A percentile compares a stretch with the other conserved stretches of the same genome.
Conservation (phyloP, 179 eudicot species). For the Beta macrorhiza region DNA sequence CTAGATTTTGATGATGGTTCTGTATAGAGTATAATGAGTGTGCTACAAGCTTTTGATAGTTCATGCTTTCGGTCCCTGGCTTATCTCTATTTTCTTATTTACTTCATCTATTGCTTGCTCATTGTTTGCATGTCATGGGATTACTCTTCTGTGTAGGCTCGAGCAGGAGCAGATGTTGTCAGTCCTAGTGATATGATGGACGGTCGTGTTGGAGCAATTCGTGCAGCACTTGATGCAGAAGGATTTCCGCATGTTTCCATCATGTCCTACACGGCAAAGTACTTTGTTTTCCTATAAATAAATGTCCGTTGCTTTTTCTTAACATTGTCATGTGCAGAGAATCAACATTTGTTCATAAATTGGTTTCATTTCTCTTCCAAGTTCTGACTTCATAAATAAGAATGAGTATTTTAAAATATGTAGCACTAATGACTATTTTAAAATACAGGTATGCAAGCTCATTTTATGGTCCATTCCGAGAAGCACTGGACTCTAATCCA, state of each 20-base stretch:
- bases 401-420: not conserved
- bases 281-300: slow-evolving; percentile 16
- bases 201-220: slow-evolving; percentile 96
- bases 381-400: not conserved
- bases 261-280: slow-evolving; percentile 90
- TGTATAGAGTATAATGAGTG: not conserved
- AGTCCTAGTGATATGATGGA: slow-evolving; percentile 99
- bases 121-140: not conserved
- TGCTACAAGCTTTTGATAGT: not conserved
- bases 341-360: not conserved
- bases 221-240: slow-evolving; percentile 85
- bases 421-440: not conserved
- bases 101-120: not conserved
- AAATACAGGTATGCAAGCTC: slow-evolving; percentile 85
- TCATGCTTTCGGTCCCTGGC: not conserved
- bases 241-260: slow-evolving; percentile 72
- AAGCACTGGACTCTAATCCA: slow-evolving; percentile 97
- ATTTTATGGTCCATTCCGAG: slow-evolving; percentile 96
- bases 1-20: not conserved
- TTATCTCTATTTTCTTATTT: not conserved
- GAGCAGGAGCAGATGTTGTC: slow-evolving; percentile 96
- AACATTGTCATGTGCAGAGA: not conserved
- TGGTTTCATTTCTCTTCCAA: not conserved
- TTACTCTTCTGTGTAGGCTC: slow-evolving; percentile 50
- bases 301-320: not conserved